A percentile compares a stretch with the other conserved stretches of the same genome.
phyloP scores from a whole-genome alignment of 352 stramenopile genomes.

The Phytophthora sp. region DNA sequence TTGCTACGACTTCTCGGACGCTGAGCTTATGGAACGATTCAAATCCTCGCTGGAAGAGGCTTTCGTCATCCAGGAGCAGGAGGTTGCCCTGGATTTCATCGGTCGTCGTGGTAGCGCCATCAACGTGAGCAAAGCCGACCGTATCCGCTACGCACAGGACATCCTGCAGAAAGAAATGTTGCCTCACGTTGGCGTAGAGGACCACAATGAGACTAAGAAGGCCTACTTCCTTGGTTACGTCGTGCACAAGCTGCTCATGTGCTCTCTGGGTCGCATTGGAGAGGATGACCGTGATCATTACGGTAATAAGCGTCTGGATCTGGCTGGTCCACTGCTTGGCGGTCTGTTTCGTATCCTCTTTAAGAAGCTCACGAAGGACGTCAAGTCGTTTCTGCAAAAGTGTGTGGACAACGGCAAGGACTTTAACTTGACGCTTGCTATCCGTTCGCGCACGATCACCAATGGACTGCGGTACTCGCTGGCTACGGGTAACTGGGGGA shows the following conservation, averaged over 20 bases:
- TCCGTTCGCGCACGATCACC: slow-evolving; percentile 98
- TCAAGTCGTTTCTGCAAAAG: slow-evolving; percentile 94
- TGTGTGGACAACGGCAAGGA: slow-evolving; percentile 93
- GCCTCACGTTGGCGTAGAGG: slow-evolving; percentile 98
- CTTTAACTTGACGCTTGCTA: slow-evolving; percentile 97
- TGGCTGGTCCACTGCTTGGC: slow-evolving; percentile 97
- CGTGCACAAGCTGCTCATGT: slow-evolving; percentile 99
- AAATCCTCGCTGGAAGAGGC: slow-evolving; percentile 98
- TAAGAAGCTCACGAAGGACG: slow-evolving; percentile 98
- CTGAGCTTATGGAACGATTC: slow-evolving; percentile 99
- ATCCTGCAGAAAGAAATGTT: slow-evolving; percentile 99
- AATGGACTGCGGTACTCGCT: slow-evolving; percentile 99
- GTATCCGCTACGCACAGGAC: slow-evolving; percentile 98
- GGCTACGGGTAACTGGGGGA: slow-evolving; percentile 99
- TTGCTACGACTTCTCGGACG: slow-evolving; percentile 98
- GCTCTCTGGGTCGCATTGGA: slow-evolving; percentile 95
- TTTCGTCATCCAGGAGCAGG: slow-evolving; percentile 98
- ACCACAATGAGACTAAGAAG: slow-evolving; percentile 98
- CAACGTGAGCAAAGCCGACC: slow-evolving; percentile 97
- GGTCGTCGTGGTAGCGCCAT: slow-evolving; percentile 94
- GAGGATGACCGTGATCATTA: slow-evolving; percentile 99
- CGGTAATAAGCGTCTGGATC: slow-evolving; percentile 99
- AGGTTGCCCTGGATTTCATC: slow-evolving; percentile 99
- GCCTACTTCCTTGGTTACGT: slow-evolving; percentile 99
- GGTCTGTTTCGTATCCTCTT: slow-evolving; percentile 99